These are phyloP conservation scores for Eucalyptus sideroxylon DNA, from an alignment of 345 rosid genomes.

Conservation along the genomic window DNA sequence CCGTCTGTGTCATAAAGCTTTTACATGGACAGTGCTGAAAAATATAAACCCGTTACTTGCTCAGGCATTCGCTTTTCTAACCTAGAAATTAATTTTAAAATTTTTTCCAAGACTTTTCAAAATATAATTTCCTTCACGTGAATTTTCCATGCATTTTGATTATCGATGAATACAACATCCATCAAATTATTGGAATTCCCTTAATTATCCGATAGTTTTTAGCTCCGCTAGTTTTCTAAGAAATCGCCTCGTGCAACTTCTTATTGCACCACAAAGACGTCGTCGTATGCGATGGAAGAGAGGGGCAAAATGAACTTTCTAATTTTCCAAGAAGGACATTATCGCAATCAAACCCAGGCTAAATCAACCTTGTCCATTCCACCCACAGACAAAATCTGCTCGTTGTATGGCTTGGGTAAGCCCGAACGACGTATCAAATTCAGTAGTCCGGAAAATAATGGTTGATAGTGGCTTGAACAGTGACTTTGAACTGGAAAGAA, in stretches of 20 bases:
- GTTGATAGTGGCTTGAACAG: not conserved
- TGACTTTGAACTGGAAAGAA: not conserved
- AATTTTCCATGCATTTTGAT: not conserved
- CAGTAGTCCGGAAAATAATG: not conserved
- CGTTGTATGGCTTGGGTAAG: not conserved
- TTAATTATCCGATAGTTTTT: not conserved
- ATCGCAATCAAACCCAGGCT: not conserved
- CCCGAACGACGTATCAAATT: not conserved
- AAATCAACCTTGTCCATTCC: not conserved
- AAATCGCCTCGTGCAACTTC: not conserved
- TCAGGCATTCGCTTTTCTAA: not conserved
- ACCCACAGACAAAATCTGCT: not conserved
- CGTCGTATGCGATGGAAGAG: not conserved
- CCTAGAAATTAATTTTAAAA: not conserved
- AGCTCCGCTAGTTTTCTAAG: not conserved
- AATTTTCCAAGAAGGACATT: not conserved
- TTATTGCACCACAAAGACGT: not conserved
- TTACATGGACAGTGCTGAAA: not conserved
- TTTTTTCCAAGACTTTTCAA: not conserved
- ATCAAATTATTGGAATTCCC: not conserved
- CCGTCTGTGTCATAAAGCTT: not conserved
- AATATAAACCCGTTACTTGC: not conserved
- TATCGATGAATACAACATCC: not conserved
- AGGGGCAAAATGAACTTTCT: not conserved
- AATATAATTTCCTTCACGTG: not conserved